Evolutionary conservation across 2,329 filamentous ascomycete genomes (phyloP).

Genomic region (Monosporascus ibericus): DNA sequence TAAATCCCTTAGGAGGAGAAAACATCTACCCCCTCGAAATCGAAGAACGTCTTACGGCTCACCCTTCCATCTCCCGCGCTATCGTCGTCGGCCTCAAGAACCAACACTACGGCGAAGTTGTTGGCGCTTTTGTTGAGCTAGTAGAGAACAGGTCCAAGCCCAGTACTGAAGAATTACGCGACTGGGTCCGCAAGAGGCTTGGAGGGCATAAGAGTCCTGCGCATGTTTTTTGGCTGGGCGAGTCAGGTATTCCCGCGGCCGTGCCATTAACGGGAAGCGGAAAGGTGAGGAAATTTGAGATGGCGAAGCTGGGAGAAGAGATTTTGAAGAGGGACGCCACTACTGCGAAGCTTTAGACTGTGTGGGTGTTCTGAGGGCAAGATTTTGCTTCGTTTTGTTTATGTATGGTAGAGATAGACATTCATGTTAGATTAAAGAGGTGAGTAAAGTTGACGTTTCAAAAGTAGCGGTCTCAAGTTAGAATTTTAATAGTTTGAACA

Average conservation of each 20-base stretch:
- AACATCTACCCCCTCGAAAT: constrained; percentile 72
- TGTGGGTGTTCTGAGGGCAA: constrained; percentile 23
- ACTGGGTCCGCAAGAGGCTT: constrained; percentile 56
- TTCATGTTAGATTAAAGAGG: too few species aligned
- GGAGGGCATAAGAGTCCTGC: constrained; percentile 64
- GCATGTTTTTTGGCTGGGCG: constrained; percentile 69
- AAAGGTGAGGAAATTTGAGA: constrained; percentile 63
- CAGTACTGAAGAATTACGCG: constrained; percentile 46
- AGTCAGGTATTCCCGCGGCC: constrained; percentile 45
- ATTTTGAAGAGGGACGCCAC: constrained; percentile 41
- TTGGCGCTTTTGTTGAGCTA: constrained; percentile 55
- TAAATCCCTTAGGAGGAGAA: constrained; percentile 40
- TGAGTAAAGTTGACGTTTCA: too few species aligned
- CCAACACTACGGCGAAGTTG: constrained; percentile 65
- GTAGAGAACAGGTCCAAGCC: constrained; percentile 29
- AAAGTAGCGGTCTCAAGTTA: too few species aligned
- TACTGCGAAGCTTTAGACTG: constrained; percentile 28
- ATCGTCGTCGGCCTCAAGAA: constrained; percentile 66
- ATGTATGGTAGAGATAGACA: too few species aligned
- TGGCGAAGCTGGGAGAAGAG: constrained; percentile 50
- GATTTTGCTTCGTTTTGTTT: too few species aligned
- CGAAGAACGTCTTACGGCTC: constrained; percentile 63
- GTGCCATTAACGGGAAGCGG: constrained; percentile 65
- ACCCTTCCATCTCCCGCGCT: constrained; percentile 55
- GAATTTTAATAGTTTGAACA: too few species aligned